Conservation (phyloP, 1,284 basidiomycete genomes). For the Ceratobasidium sp. region DNA sequence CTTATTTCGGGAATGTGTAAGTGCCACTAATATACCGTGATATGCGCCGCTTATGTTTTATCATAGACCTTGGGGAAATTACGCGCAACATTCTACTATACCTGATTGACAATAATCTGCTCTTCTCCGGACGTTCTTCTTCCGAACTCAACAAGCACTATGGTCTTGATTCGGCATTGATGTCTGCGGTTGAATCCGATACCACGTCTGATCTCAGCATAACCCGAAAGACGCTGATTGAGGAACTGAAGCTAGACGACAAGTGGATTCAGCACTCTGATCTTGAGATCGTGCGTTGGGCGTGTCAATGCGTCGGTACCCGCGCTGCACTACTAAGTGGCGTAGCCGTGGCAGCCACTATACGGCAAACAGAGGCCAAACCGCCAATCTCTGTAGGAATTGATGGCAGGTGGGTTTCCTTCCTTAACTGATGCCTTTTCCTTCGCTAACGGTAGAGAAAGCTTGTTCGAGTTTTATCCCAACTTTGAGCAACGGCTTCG, state of each 20-base stretch:
- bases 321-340: conserved; percentile 87
- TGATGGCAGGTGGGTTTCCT: conserved; percentile 76
- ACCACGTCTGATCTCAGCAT: conserved; percentile 47
- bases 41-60: neutral
- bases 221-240: conserved; percentile 35
- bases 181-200: conserved; percentile 78
- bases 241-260: conserved; percentile 22
- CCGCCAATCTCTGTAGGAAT: conserved; percentile 79
- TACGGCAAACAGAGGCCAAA: conserved; percentile 75
- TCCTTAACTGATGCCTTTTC: conserved; percentile 33
- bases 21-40: conserved; percentile 41
- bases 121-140: conserved; percentile 85
- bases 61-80: conserved; percentile 85
- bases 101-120: conserved; percentile 74
- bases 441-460: no score
- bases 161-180: conserved; percentile 90
- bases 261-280: conserved; percentile 58
- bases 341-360: conserved; percentile 84
- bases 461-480: conserved; percentile 91
- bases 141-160: conserved; percentile 84
- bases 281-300: conserved; percentile 82
- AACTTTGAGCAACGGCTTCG: conserved; percentile 79
- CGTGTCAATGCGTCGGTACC: conserved; percentile 76
- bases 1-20: conserved; percentile 96
- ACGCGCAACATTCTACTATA: conserved; percentile 85